Evolutionary conservation across 495 filamentous ascomycete genomes (phyloP), one percentile per base, ranked within the genome.

Genomic region (Chlorociboria aeruginascens): DNA sequence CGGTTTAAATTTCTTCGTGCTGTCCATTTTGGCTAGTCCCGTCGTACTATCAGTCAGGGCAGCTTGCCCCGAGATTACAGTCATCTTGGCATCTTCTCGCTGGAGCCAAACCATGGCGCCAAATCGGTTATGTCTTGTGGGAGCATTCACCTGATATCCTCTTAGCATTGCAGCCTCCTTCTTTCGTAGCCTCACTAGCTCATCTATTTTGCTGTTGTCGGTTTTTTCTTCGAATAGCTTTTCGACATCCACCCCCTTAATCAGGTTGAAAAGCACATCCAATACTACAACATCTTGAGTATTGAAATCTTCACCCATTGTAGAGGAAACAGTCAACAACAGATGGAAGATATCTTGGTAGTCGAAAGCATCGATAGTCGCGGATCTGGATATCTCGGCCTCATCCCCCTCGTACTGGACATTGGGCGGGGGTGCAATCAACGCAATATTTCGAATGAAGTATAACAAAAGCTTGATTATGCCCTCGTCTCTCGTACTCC

Each of bases 61-160:
- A 53, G 83, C 79, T 61, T 97, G 93, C 8, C 93, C 93, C 2
- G 86, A 86, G 2, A 99, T 79, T 0, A 89, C 90, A 6, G 85
- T 81, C 40, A 90, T 70, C 54, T 83, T 86, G 7, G 73, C 69
- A 59, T 92, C 85, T 46, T 85, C 83, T 43, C 86, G 73, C 66
- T 96, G 87, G 35, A 99, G 79, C 92, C 93, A 97, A 14, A 95
- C 82, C 82, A 96, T 95, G 11, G 89, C 94, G 1, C 93, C 93
- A 60, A 96, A 99, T 44, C 93, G 74, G 52, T 89, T 93, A 62
- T 99, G 93, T 32, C 93, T 69, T 7, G 89, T 89, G 2, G 89
- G 87, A 6, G 85, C 85, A 54, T 82, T 81, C 53, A 80, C 83
- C 32, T 79, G 77, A 57, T 94, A 85, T 42, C 81, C 75, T 50